Base-by-base conservation (phyloP, 805 yeast genomes). In the Blastobotrys peoriensis region DNA sequence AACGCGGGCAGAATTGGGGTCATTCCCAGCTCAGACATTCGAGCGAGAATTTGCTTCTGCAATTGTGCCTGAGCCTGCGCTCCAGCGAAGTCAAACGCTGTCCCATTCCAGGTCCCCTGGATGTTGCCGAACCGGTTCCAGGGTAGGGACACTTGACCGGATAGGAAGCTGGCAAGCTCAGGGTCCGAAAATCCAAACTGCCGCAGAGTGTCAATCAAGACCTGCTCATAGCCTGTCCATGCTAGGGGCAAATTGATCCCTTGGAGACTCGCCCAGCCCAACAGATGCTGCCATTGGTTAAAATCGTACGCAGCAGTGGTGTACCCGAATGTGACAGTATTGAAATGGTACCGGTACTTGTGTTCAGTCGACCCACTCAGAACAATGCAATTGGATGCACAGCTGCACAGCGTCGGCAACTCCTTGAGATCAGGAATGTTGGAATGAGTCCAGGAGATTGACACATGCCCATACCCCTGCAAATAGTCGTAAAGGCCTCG, bases 121-220 rank as follows among this genome's bases (percentile, higher is more conserved):
- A 47, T 44, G 38, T 47, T 47, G 8, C 51, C 51, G 28, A 47
- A 47, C 18, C 51, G 22, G 46, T 44, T 44, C 51, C 51, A 47
- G 6, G 51, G 48, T 25, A 35, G 44, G 44, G 40, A 47, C 3
- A 45, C 43, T 3, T 40, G 45, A 17, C 41, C 48, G 10, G 48
- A 44, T 18, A 44, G 20, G 35, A 47, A 47, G 15, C 40, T 33
- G 10, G 33, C n/a, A n/a, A 47, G 22, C 23, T 41, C 40, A 15
- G 34, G 35, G 10, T 41, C 27, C 13, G 41, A 44, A 41, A 47
- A 41, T 2, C 40, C 43, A 23, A 44, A 47, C 19, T 44, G 36
- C 6, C 25, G 19, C 10, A 47, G 28, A 3, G 36, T 40, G 13
- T 47, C 51, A 22, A 47, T 27, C 16, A 44, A 30, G n/a, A 47